These are phyloP conservation scores for Pseudotulostoma volvatum DNA, from an alignment of 495 filamentous ascomycete genomes.

Conservation along the genomic window DNA sequence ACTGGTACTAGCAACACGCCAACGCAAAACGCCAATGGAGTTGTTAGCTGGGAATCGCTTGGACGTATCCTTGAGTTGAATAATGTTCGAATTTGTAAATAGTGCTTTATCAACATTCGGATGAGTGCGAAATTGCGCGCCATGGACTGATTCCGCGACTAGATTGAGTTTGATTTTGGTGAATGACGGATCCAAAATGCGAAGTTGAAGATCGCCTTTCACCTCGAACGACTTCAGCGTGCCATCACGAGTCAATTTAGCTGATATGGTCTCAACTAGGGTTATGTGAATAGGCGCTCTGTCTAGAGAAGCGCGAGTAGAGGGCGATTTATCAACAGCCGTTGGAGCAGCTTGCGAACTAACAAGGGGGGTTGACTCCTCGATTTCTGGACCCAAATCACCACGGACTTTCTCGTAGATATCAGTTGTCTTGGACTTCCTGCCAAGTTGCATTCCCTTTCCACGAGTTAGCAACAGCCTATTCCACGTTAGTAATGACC, in stretches of 20 bases:
- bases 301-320: constrained; percentile 49
- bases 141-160: constrained; percentile 51
- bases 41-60: constrained; percentile 88
- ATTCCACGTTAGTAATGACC: constrained; percentile 3
- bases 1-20: constrained; percentile 59
- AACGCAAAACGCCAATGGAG: constrained; percentile 72
- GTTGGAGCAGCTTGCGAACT: constrained; percentile 38
- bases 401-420: constrained; percentile 93
- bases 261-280: constrained; percentile 72
- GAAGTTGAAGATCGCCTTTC: constrained; percentile 78
- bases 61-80: constrained; percentile 69
- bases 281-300: constrained; percentile 73
- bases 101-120: constrained; percentile 82
- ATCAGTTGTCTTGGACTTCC: constrained; percentile 90
- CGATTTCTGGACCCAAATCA: constrained; percentile 64
- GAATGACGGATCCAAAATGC: constrained; percentile 70
- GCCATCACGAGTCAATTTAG: constrained; percentile 74
- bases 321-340: constrained; percentile 36
- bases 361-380: constrained; percentile 63
- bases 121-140: constrained; percentile 79
- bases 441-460: constrained; percentile 97
- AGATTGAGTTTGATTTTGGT: constrained; percentile 79
- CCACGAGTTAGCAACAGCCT: constrained; percentile 59
- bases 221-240: constrained; percentile 67
- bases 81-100: constrained; percentile 59